These are phyloP conservation scores for Lachnellula cervina DNA, from an alignment of 2,329 filamentous ascomycete species.

Conservation along the genomic window DNA sequence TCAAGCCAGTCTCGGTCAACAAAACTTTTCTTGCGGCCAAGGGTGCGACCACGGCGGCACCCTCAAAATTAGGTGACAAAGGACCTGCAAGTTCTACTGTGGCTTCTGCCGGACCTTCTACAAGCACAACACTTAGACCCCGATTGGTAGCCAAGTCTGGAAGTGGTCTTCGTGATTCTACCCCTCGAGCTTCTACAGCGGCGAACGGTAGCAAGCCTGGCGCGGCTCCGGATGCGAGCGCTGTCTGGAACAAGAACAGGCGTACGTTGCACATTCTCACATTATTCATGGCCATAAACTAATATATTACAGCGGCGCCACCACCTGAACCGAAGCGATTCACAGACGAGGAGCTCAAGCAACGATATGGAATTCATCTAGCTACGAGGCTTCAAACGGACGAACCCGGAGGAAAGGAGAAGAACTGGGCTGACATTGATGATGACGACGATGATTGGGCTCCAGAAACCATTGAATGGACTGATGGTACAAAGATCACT, in stretches of 20 bases:
- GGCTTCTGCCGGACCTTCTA: conserved; percentile 42
- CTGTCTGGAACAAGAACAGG: conserved; percentile 86
- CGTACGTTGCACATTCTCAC: conserved; percentile 48
- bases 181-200: conserved; percentile 38
- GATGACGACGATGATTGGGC: conserved; percentile 87
- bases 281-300: conserved; percentile 19
- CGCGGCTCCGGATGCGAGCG: conserved; percentile 63
- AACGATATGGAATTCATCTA: conserved; percentile 82
- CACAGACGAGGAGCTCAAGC: conserved; percentile 78
- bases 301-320: conserved; percentile 46
- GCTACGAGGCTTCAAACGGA: conserved; percentile 73
- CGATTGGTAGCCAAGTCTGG: conserved; percentile 73
- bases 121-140: conserved; percentile 55
- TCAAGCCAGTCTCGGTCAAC: conserved; percentile 83
- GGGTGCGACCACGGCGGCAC: conserved; percentile 39
- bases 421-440: conserved; percentile 86
- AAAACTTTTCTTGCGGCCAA: conserved; percentile 79
- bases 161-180: conserved; percentile 51
- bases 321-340: conserved; percentile 73
- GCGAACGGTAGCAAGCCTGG: conserved; percentile 54
- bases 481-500: conserved; percentile 79
- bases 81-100: conserved; percentile 39
- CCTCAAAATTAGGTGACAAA: conserved; percentile 50
- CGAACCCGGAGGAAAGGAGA: conserved; percentile 61
- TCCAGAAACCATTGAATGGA: conserved; percentile 81